These are phyloP conservation scores for Amanita rubescens DNA, from an alignment of 768 basidiomycete genomes.

Conservation along the genomic window DNA sequence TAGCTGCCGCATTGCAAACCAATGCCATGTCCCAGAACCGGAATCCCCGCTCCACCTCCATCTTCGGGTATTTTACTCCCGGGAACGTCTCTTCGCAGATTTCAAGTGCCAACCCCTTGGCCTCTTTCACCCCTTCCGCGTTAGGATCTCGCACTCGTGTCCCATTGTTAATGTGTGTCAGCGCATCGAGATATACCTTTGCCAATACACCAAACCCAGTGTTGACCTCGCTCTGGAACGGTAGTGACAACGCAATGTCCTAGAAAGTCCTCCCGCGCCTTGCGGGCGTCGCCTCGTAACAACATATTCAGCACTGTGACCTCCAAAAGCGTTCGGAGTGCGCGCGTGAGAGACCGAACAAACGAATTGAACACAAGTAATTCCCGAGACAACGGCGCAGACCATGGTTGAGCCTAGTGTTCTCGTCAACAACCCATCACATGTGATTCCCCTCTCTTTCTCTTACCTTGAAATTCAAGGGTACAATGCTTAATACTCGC, in stretches of 20 bases:
- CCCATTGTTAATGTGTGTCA: constrained; percentile 81
- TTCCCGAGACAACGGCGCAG: constrained; percentile 93
- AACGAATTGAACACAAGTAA: constrained; percentile 98
- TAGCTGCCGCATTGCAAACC: constrained; percentile 83
- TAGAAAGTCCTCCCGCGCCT: constrained; percentile 85
- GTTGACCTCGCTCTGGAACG: constrained; percentile 95
- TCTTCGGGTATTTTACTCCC: constrained; percentile 79
- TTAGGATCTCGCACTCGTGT: constrained; percentile 71
- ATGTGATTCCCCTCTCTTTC: constrained; percentile 1
- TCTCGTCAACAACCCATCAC: constrained; percentile 1
- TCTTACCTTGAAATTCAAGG: constrained; percentile 86
- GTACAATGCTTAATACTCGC: constrained; percentile 93
- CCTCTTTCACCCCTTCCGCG: constrained; percentile 72
- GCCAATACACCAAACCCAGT: constrained; percentile 97
- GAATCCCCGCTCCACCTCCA: constrained; percentile 93
- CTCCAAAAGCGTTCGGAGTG: constrained; percentile 85
- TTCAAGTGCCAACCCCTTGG: constrained; percentile 81
- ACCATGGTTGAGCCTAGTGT: constrained; percentile 79
- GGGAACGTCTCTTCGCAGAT: constrained; percentile 93
- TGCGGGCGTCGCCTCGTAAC: constrained; percentile 78
- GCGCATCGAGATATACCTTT: constrained; percentile 92
- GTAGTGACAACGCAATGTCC: constrained; percentile 86
- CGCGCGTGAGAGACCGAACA: constrained; percentile 84
- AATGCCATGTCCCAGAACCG: constrained; percentile 96
- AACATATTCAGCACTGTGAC: constrained; percentile 91